Percentiles rank a stretch among this genome's conserved stretches.
These are phyloP conservation scores for Kwoniella shandongensis DNA, from an alignment of 768 basidiomycete species.

Conservation along the genomic window DNA sequence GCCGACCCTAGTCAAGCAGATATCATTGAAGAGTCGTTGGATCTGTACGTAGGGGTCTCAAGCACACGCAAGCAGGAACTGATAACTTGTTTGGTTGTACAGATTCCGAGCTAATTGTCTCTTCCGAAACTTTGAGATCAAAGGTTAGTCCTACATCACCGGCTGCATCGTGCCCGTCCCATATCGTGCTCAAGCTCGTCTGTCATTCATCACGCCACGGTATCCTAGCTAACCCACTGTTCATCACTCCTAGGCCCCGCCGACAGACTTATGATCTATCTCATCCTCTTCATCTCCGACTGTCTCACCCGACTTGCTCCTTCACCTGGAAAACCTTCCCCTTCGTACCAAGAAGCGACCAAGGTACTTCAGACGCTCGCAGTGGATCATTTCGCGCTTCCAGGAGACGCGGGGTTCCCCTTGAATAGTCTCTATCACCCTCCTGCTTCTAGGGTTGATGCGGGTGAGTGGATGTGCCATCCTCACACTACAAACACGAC, in stretches of 20 bases:
- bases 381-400: conserved; percentile 88
- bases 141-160: conserved; percentile 56
- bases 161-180: not conserved
- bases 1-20: conserved; percentile 78
- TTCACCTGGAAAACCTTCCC: conserved; percentile 57
- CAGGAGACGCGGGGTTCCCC: conserved; percentile 92
- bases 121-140: conserved; percentile 99
- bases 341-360: conserved; percentile 67
- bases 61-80: not conserved
- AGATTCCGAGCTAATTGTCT: conserved; percentile 94
- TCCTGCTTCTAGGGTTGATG: conserved; percentile 72
- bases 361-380: conserved; percentile 88
- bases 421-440: conserved; percentile 87
- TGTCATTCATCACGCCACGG: not conserved
- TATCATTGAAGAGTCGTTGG: conserved; percentile 92
- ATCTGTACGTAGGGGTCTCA: conserved; percentile 58
- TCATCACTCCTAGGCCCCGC: conserved; percentile 68
- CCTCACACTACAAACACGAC: no score
- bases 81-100: not conserved
- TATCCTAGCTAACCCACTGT: no score
- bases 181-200: not conserved
- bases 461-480: conserved; percentile 67
- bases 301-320: conserved; percentile 86
- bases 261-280: conserved; percentile 90
- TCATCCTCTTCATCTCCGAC: conserved; percentile 97